These are phyloP conservation scores for Nannizzia gypsea DNA, from an alignment of 2,329 filamentous ascomycete species.

Conservation along the genomic window DNA sequence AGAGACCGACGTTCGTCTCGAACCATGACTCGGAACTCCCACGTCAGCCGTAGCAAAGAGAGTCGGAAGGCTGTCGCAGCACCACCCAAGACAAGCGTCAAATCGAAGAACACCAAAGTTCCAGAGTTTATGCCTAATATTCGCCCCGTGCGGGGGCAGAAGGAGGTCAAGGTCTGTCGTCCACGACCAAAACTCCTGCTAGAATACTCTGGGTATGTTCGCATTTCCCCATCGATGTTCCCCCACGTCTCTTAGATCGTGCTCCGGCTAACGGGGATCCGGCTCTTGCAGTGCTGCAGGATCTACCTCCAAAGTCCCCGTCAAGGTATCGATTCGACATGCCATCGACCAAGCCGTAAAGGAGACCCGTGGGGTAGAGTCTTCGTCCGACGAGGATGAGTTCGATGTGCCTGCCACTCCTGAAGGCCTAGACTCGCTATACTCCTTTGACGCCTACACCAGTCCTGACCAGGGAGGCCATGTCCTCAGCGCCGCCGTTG, in stretches of 20 bases:
- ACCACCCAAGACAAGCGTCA: not conserved
- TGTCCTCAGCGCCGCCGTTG: slow-evolving; percentile 45
- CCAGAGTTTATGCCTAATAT: slow-evolving; percentile 21
- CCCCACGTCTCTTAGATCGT: not conserved
- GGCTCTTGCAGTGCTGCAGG: not conserved
- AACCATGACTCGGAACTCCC: not conserved
- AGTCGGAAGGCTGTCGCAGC: not conserved
- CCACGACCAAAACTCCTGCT: not conserved
- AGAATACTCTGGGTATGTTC: not conserved
- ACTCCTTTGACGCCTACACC: slow-evolving; percentile 42
- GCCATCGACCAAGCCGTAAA: slow-evolving; percentile 1
- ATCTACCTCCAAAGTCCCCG: not conserved
- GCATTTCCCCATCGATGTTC: not conserved
- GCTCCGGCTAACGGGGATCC: not conserved
- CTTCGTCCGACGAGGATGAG: not conserved
- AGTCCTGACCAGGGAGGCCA: slow-evolving; percentile 45
- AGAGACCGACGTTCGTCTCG: not conserved
- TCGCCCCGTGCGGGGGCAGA: slow-evolving; percentile 13
- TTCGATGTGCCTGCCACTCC: not conserved
- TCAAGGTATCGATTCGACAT: slow-evolving; percentile 1
- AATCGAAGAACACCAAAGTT: not conserved
- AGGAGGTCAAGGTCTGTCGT: not conserved
- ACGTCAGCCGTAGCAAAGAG: not conserved
- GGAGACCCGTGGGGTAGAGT: not conserved
- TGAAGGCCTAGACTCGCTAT: slow-evolving; percentile 38